These are phyloP conservation scores for Lodderomyces parapsilosis DNA, from an alignment of 1,139 yeast genomes.

Conservation along the genomic window DNA sequence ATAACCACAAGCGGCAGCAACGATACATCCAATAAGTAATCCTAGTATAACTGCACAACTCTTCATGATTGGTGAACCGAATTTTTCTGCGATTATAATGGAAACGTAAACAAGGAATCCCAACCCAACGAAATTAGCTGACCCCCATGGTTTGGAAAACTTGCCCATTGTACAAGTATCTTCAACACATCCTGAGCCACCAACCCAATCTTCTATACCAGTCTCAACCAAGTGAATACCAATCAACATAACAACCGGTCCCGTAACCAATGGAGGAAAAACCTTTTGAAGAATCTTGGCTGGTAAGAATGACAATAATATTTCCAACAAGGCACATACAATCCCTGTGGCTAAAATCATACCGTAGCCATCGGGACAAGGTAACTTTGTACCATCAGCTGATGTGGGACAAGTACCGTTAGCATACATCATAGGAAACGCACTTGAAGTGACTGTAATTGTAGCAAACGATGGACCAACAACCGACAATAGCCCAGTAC, in stretches of 20 bases:
- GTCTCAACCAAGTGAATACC: conserved; percentile 66
- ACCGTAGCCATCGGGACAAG: conserved; percentile 92
- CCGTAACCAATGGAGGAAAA: conserved; percentile 89
- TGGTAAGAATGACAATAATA: conserved; percentile 72
- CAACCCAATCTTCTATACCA: conserved; percentile 84
- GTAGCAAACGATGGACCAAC: conserved; percentile 91
- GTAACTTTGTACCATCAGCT: conserved; percentile 59
- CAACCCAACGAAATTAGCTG: conserved; percentile 79
- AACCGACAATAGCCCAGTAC: conserved; percentile 84
- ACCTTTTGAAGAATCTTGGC: conserved; percentile 64
- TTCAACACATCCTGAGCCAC: conserved; percentile 74
- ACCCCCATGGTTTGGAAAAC: conserved; percentile 63
- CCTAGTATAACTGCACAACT: conserved; percentile 90
- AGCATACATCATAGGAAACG: conserved; percentile 76
- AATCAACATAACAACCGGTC: conserved; percentile 84
- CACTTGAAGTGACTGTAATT: conserved; percentile 71
- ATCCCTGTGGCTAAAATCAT: conserved; percentile 78
- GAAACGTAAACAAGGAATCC: conserved; percentile 79
- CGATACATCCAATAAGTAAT: conserved; percentile 81
- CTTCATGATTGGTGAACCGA: conserved; percentile 94
- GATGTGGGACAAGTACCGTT: conserved; percentile 66
- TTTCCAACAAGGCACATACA: conserved; percentile 72
- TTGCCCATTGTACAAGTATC: conserved; percentile 23
- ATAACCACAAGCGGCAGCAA: conserved; percentile 88
- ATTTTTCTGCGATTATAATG: conserved; percentile 73